Evolutionary conservation across 441 rosid genomes (phyloP).

Genomic region (Dalechampia spathulata): DNA sequence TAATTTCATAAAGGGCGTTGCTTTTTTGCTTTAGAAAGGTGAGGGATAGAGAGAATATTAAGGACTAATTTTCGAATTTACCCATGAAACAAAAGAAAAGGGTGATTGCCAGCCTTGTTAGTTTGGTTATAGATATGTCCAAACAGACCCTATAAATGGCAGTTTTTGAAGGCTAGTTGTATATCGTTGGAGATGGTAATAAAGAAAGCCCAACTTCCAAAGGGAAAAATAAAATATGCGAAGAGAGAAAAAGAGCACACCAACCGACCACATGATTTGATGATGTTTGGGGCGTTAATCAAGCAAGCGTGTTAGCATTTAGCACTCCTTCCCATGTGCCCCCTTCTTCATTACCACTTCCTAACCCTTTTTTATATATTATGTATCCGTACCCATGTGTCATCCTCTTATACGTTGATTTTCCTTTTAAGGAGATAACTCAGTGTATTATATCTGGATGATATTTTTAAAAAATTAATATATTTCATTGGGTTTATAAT

Average conservation of each 20-base stretch:
- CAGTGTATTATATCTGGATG: too few relatives aligned
- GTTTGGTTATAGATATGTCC: neutral
- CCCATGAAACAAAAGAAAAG: too few relatives aligned
- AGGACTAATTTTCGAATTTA: too few relatives aligned
- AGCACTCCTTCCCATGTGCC: constrained; percentile 48
- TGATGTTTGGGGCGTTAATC: constrained; percentile 43
- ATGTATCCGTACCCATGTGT: constrained; percentile 18
- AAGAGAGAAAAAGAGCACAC: neutral
- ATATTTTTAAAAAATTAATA: too few relatives aligned
- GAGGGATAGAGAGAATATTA: too few relatives aligned
- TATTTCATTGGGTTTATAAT: too few relatives aligned
- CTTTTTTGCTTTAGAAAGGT: too few relatives aligned
- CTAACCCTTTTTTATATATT: too few relatives aligned
- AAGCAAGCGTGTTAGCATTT: constrained; percentile 39
- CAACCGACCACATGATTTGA: constrained; percentile 28
- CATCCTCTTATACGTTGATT: constrained; percentile 11
- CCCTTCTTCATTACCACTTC: neutral
- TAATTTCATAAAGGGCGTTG: too few relatives aligned
- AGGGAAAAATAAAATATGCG: neutral
- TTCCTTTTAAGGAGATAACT: too few relatives aligned
- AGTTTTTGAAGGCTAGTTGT: neutral
- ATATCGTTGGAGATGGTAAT: neutral
- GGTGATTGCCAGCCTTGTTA: neutral
- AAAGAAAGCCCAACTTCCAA: neutral
- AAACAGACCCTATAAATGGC: constrained; percentile 8